Percentiles rank a stretch among this genome's conserved stretches.
phyloP scores from a whole-genome alignment of 768 basidiomycete species.

The Pleurotus eryngii region DNA sequence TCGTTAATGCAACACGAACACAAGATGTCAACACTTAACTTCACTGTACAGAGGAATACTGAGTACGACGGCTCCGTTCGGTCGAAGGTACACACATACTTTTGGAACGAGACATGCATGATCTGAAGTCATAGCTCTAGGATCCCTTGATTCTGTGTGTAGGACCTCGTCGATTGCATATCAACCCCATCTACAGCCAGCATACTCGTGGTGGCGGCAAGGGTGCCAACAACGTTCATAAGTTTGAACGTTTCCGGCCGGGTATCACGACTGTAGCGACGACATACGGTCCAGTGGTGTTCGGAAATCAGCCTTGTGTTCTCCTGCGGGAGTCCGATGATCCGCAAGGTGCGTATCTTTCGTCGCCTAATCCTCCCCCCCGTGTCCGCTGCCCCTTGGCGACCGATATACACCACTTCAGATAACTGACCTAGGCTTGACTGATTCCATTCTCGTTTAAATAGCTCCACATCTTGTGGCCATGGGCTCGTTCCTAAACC shows the following conservation, averaged over 20 bases:
- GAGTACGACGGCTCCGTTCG: constrained; percentile 86
- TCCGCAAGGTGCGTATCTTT: constrained; percentile 49
- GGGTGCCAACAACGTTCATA: constrained; percentile 96
- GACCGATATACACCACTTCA: constrained; percentile 3
- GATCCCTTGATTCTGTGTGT: constrained; percentile 88
- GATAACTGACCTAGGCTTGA: neutral
- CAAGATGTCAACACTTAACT: constrained; percentile 90
- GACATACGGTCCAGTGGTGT: constrained; percentile 82
- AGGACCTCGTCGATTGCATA: constrained; percentile 79
- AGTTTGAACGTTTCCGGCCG: constrained; percentile 87
- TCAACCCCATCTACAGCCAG: constrained; percentile 91
- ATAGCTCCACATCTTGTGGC: constrained; percentile 83
- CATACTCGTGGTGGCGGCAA: constrained; percentile 87
- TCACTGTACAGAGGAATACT: constrained; percentile 91
- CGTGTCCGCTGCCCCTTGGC: neutral
- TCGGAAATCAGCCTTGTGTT: constrained; percentile 80
- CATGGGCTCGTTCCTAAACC: constrained; percentile 80
- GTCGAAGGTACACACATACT: constrained; percentile 65
- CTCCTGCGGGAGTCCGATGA: constrained; percentile 71
- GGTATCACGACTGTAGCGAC: constrained; percentile 82
- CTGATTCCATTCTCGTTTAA: constrained; percentile 5
- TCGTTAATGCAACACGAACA: constrained; percentile 93
- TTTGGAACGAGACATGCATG: neutral
- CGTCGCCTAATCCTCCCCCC: neutral
- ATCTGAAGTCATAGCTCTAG: constrained; percentile 29